Evolutionary conservation across 352 stramenopile genomes (phyloP).

Genomic region (Lagenidium sp.): DNA sequence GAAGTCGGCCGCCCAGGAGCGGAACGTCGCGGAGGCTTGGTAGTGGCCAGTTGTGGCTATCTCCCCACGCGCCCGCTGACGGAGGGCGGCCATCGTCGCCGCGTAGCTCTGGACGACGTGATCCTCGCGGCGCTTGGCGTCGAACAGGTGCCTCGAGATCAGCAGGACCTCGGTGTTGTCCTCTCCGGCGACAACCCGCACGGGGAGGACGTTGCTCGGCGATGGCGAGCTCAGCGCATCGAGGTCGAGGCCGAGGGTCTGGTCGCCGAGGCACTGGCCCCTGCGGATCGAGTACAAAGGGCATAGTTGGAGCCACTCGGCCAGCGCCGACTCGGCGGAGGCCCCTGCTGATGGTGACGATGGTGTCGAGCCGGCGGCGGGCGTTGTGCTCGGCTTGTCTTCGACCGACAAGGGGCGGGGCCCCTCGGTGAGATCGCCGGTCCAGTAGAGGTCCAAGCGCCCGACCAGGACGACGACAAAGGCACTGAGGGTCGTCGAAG

Average conservation of each 20-base stretch:
- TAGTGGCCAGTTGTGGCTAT: too few species aligned
- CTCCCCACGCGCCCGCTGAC: neutral
- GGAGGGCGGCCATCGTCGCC: neutral
- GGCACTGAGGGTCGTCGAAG: neutral
- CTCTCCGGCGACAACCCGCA: slow-evolving; percentile 28
- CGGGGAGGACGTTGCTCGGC: slow-evolving; percentile 4
- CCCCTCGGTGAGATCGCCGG: slow-evolving; percentile 8
- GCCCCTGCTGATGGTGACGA: neutral
- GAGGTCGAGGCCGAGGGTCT: slow-evolving; percentile 37
- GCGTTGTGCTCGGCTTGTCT: too few species aligned
- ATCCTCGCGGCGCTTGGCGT: slow-evolving; percentile 27
- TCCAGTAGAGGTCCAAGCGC: slow-evolving; percentile 37
- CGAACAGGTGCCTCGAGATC: slow-evolving; percentile 25
- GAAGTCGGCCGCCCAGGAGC: slow-evolving; percentile 6
- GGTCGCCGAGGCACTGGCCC: slow-evolving; percentile 44
- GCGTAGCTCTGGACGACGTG: slow-evolving; percentile 26
- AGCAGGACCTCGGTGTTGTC: slow-evolving; percentile 35
- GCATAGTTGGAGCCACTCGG: neutral
- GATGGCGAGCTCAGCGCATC: slow-evolving; percentile 11
- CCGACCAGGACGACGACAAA: slow-evolving; percentile 31
- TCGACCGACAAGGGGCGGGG: too few species aligned
- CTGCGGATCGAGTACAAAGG: slow-evolving; percentile 20
- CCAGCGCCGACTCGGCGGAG: neutral
- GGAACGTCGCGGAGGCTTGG: neutral
- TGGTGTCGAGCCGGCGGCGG: neutral